These are phyloP conservation scores for Alternaria brassicicola DNA, from an alignment of 2,329 filamentous ascomycete species.

Conservation along the genomic window DNA sequence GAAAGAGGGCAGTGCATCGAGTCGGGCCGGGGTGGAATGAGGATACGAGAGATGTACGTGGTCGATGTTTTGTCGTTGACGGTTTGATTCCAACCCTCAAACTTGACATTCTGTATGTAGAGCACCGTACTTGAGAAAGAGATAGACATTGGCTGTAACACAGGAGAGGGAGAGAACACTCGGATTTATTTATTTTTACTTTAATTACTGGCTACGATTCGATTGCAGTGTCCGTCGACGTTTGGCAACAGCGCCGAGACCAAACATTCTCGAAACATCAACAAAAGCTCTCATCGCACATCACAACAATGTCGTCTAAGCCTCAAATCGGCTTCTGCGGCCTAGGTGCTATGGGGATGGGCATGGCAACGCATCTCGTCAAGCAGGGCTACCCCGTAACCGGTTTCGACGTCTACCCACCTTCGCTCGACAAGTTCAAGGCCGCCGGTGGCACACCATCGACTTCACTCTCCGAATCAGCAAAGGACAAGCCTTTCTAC, in stretches of 20 bases:
- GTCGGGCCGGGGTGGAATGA: slow-evolving; percentile 8
- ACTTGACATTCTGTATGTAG: not conserved
- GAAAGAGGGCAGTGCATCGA: not conserved
- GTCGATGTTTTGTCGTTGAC: not conserved
- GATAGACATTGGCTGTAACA: not conserved
- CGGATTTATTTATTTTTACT: too few relatives aligned
- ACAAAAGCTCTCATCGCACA: not conserved
- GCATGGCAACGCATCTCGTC: slow-evolving; percentile 77
- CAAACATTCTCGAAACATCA: not conserved
- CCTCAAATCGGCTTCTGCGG: slow-evolving; percentile 70
- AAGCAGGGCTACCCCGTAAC: slow-evolving; percentile 70
- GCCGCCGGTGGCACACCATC: slow-evolving; percentile 66
- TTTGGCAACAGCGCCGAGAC: not conserved
- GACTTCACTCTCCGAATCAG: slow-evolving; percentile 66
- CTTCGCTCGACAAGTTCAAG: slow-evolving; percentile 69
- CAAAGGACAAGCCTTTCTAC: slow-evolving; percentile 64
- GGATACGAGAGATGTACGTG: not conserved
- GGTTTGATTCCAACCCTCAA: not conserved
- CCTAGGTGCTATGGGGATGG: slow-evolving; percentile 81
- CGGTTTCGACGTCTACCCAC: slow-evolving; percentile 73
- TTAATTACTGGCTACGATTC: not conserved
- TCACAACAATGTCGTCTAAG: slow-evolving; percentile 45
- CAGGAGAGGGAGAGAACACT: not conserved
- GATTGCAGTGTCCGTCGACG: not conserved
- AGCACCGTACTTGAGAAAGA: not conserved